Base-by-base conservation (phyloP, 1,284 basidiomycete species). In the Hemileia vastatrix region DNA sequence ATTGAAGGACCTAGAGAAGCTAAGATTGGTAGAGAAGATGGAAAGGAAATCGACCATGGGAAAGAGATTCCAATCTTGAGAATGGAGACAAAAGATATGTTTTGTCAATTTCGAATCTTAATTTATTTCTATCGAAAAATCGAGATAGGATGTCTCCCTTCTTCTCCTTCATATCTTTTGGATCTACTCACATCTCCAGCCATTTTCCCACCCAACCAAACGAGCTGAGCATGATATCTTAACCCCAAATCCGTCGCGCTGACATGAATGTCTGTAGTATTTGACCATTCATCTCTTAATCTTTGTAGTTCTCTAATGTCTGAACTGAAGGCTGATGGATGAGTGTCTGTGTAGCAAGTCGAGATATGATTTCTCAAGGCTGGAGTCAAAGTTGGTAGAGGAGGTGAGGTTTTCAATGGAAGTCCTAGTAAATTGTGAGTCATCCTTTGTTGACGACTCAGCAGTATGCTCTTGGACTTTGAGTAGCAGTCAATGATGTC, bases 201-300 rank as follows among this genome's bases (percentile, higher is more conserved):
- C 19, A 88, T 77, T 70, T 88, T 88, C 4, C 82, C 83, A 48
- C 87, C 77, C 23, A 91, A 82, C 66, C 86, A 90, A 1, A 81
- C 79, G 47, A 95, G 83, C 76, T 94, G 91, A 2, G 91, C 88
- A 68, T 93, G 86, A 72, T 96, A 96, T 63, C 89, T 93, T 36
- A 31, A 19, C 8, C 11, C 33, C 44, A 66, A 47, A 65, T 45
- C 57, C 23, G 57, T 66, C 54, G 52, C 60, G 44, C 31, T 32
- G 27, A 33, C 24, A 23, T 32, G 31, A 45, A 49, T 13, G 49
- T 65, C 67, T 57, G 69, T 69, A 40, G 70, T 72, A 70, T 57
- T 21, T 31, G 55, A 32, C 40, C 33, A 52, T 56, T 84, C 81
- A 56, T 81, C 83, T 36, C 92, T 81, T 57, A 93, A 78, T 3